Conservation (phyloP, 2,329 filamentous ascomycete genomes). For the Blastomyces percursus region DNA sequence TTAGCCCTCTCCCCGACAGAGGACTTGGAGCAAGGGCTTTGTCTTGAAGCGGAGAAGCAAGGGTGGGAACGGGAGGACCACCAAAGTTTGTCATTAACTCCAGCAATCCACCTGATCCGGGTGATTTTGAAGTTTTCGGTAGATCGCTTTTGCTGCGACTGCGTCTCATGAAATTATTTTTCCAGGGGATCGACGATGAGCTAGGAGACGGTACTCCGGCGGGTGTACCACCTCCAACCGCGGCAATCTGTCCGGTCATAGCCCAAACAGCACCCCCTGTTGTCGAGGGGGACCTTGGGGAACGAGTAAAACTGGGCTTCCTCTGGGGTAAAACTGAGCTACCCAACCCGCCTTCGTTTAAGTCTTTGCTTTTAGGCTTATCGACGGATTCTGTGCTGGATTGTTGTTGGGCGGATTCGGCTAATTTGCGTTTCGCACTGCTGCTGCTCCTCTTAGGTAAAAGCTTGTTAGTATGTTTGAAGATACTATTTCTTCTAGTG, state of each 20-base stretch:
- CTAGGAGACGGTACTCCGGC: constrained; percentile 40
- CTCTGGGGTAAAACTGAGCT: constrained; percentile 25
- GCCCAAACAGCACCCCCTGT: constrained; percentile 34
- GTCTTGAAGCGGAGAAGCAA: constrained; percentile 38
- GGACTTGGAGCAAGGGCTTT: constrained; percentile 16
- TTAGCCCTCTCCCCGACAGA: constrained; percentile 20
- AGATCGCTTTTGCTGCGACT: constrained; percentile 50
- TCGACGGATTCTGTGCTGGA: constrained; percentile 19
- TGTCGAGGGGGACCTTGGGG: constrained; percentile 31
- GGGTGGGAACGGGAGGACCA: constrained; percentile 47
- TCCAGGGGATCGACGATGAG: constrained; percentile 33
- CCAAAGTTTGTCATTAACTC: constrained; percentile 48
- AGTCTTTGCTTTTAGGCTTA: constrained; percentile 15
- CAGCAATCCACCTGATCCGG: constrained; percentile 35
- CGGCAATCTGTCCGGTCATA: constrained; percentile 36
- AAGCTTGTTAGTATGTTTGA: constrained; percentile 28
- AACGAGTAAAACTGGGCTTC: constrained; percentile 30
- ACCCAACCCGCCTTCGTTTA: constrained; percentile 22
- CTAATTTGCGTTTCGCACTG: constrained; percentile 37
- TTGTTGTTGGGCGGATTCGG: constrained; percentile 23
- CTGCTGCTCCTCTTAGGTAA: constrained; percentile 34
- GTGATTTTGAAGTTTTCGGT: constrained; percentile 27
- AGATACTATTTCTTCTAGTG: constrained; percentile 38
- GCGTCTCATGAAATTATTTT: constrained; percentile 37
- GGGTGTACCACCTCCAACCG: constrained; percentile 45